A percentile compares a stretch with the other conserved stretches of the same genome.
Evolutionary conservation across 2,329 filamentous ascomycete genomes (phyloP).

Genomic region (Ophiocordyceps camponoti-rufipedis): DNA sequence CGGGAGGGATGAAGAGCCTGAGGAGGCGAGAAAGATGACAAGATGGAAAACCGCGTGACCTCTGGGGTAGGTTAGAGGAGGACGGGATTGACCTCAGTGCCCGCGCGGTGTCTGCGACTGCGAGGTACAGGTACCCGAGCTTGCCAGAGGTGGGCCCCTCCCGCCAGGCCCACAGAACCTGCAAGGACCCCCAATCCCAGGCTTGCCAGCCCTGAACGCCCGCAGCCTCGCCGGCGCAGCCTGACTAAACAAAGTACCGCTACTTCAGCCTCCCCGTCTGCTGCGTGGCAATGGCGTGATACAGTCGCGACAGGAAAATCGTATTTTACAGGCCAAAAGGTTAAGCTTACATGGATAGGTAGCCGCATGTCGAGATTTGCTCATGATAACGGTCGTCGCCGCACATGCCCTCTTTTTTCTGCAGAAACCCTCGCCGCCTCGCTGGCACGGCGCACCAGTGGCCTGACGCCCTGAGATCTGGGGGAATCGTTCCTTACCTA

Average conservation of each 20-base stretch:
- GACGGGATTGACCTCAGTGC: background rate
- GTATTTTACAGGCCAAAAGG: no score
- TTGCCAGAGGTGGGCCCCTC: no score
- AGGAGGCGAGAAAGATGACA: background rate
- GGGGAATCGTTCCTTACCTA: background rate
- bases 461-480: background rate
- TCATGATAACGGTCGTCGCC: background rate
- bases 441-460: background rate
- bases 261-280: background rate
- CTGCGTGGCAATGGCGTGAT: background rate
- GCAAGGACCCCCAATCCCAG: background rate
- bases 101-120: no score
- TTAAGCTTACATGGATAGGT: no score
- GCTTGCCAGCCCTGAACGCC: background rate
- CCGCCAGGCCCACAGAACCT: background rate
- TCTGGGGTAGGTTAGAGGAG: background rate
- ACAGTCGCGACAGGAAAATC: background rate
- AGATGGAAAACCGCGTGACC: slow-evolving; percentile 17
- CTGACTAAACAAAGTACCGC: background rate
- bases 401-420: background rate
- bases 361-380: no score
- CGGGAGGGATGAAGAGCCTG: background rate
- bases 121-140: no score
- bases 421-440: background rate
- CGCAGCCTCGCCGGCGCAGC: background rate